Evolutionary conservation across 2,329 filamentous ascomycete species (phyloP), one percentile per base, ranked within the genome.

Genomic region (Immersiporthe knoxdaviesiana): DNA sequence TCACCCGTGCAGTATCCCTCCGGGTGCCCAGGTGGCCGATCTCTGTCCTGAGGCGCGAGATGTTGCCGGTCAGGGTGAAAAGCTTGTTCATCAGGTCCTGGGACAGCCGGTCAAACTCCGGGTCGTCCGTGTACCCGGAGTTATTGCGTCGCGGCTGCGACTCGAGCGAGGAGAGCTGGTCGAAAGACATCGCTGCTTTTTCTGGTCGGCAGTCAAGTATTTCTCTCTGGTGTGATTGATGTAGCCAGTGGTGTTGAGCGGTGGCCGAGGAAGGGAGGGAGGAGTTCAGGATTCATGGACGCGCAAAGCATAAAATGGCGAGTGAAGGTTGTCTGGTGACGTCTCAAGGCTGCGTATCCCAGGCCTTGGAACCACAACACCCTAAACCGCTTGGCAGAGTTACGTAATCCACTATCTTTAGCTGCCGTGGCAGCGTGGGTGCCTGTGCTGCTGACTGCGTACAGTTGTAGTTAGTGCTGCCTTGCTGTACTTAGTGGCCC

Each of bases 1-100:
- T 90, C 72, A 97, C 90, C 64, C 94, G 89, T 72, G 96, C 92
- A 4, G 94, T 97, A 79, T 99, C 96, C 71, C 94, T 91, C 79
- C 91, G 92, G 11, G 94, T 97, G 12, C 96, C 95, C 37, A 99
- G 85, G 18, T 97, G 89, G 54, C 89, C 89, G 71, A 98, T 89
- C 80, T 98, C 93, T 75, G 91, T 92, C 73, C 90, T 91, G 30
- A 99, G 87, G 70, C 93, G 91, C 68, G 92, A 90, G 75, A 97
- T 95, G 80, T 94, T 96, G 73, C 91, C 92, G 66, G 94, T 94
- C 72, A 99, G 87, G 71, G 90, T 90, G 83, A 97, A 97, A 64
- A 99, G 87, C 79, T 95, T 92, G 80, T 93, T 92, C 80, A 92
- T 97, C 71, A 98, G 88, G 70, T 91, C 87, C 77, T 92, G 90